Percentiles rank a stretch among this genome's conserved stretches.
These are phyloP conservation scores for Cladorrhinum sp. DNA, from an alignment of 2,329 filamentous ascomycete genomes.

Conservation along the genomic window DNA sequence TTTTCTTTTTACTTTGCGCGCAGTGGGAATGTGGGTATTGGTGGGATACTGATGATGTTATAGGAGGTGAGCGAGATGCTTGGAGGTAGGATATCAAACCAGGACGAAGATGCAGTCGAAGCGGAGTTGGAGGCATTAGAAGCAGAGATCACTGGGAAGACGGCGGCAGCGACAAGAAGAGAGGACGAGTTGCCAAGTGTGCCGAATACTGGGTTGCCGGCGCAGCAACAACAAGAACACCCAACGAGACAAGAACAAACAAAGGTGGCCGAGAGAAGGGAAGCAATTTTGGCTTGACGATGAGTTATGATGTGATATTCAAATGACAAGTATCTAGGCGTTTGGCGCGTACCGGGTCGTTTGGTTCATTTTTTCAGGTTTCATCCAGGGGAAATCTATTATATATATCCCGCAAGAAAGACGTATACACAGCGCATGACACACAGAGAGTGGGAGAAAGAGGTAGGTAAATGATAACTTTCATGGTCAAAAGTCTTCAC, in stretches of 20 bases:
- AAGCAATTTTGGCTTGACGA: not conserved
- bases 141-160: constrained; percentile 44
- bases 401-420: no score
- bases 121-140: constrained; percentile 86
- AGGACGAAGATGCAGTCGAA: constrained; percentile 97
- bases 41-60: constrained; percentile 2
- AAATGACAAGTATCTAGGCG: no score
- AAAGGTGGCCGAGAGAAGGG: not conserved
- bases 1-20: not conserved
- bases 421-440: not conserved
- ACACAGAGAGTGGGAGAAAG: not conserved
- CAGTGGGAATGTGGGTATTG: not conserved
- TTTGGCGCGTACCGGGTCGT: no score
- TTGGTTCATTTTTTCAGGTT: no score
- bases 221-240: not conserved
- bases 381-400: no score
- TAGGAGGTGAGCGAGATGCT: constrained; percentile 93
- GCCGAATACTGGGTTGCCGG: constrained; percentile 28
- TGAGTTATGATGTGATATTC: not conserved
- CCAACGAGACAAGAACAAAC: not conserved
- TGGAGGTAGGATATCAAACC: constrained; percentile 80
- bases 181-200: constrained; percentile 28
- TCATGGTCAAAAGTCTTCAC: not conserved
- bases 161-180: not conserved
- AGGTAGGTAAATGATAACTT: not conserved